Evolutionary conservation across 2,329 filamentous ascomycete genomes (phyloP), one percentile per base, ranked within the genome.

Genomic region (Aspergillus clavatus): DNA sequence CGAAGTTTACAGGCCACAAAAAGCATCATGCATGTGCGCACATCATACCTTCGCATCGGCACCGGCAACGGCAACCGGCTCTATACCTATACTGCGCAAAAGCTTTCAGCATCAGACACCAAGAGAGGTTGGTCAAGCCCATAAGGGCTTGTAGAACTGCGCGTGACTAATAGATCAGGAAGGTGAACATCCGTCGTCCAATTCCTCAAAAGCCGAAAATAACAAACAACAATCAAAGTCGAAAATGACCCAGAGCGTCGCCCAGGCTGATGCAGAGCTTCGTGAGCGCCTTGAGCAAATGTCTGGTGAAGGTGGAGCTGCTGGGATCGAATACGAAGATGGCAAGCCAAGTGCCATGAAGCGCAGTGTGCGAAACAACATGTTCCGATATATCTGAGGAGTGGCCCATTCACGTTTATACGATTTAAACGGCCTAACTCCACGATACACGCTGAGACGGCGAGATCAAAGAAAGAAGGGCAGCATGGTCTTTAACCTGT

Each of bases 241-340:
- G 24, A 42, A 59, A 50, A 58, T 57, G 48, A 52, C 61, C 46
- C 86, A 84, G 62, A 82, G 81, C 0, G 71, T 79, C 45, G 72
- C 78, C 0, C 74, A 89, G 55, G 63, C 80, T 1, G 86, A 90
- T 57, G 78, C 80, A 49, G 85, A 89, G 54, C 63, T 90, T 19
- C 74, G 75, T 31, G 62, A 75, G 47, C 86, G 82, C 49, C 74
- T 90, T 56, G 82, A 86, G 54, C 79, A 76, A 8, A 71, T 84
- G 23, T 76, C 83, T 0, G 86, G 86, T 0, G 85, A 83, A 33
- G 86, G 86, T 3, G 86, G 87, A 7, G 78, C 77, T 21, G 74
- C 84, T 3, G 87, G 86, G 1, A 70, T 90, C 4, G 86, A 89
- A 63, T 84, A 86, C 48, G 86, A 90, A 63, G 77, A 87, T 55